These are phyloP conservation scores for Tricladium varicosporioides DNA, from an alignment of 2,329 filamentous ascomycete genomes.

Conservation along the genomic window DNA sequence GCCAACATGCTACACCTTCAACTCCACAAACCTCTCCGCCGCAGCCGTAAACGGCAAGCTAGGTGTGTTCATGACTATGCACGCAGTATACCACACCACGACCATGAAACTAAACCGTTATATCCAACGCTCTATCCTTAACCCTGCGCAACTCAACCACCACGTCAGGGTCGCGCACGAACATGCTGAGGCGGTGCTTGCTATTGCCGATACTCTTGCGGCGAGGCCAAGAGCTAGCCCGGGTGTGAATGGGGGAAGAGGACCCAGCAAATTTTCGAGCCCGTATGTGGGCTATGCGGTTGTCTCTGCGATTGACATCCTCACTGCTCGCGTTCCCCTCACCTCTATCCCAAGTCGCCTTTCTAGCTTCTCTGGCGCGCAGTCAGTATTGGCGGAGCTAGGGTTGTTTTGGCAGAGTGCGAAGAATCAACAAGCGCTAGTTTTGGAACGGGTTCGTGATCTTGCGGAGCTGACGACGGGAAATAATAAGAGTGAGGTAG, in stretches of 20 bases:
- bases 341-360: slow-evolving; percentile 51
- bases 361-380: slow-evolving; percentile 50
- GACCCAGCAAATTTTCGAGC: slow-evolving; percentile 42
- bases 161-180: slow-evolving; percentile 49
- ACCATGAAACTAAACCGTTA: slow-evolving; percentile 65
- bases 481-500: slow-evolving; percentile 2
- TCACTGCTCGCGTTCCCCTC: slow-evolving; percentile 58
- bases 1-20: slow-evolving; percentile 54
- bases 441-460: slow-evolving; percentile 26
- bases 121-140: slow-evolving; percentile 43
- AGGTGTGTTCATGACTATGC: slow-evolving; percentile 61
- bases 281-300: slow-evolving; percentile 63
- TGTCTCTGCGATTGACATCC: slow-evolving; percentile 63
- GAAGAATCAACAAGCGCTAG: slow-evolving; percentile 40
- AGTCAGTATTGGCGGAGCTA: slow-evolving; percentile 55
- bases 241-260: neutral
- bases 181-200: slow-evolving; percentile 52
- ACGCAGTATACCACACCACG: slow-evolving; percentile 64
- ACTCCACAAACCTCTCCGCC: slow-evolving; percentile 53
- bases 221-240: slow-evolving; percentile 28
- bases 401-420: slow-evolving; percentile 59
- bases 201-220: slow-evolving; percentile 44
- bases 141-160: slow-evolving; percentile 40
- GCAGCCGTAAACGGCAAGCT: slow-evolving; percentile 52
- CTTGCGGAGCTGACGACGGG: slow-evolving; percentile 15